Percentiles rank a stretch among this genome's conserved stretches.
phyloP scores from a whole-genome alignment of 805 yeast species.

The Wickerhamomyces tratensis region DNA sequence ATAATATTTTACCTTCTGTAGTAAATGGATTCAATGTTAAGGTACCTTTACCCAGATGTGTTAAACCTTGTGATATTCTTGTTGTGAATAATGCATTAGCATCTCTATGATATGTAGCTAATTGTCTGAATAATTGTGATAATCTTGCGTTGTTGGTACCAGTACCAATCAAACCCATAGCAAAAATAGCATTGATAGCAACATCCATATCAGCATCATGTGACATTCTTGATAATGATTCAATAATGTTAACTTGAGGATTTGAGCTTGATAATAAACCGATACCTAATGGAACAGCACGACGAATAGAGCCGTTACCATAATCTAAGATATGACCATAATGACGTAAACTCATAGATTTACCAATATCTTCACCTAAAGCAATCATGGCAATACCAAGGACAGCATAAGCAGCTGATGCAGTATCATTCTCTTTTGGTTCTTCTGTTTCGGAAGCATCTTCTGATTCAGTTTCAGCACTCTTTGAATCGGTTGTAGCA shows the following conservation, averaged over 20 bases:
- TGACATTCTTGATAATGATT: conserved; percentile 89
- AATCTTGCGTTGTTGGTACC: conserved; percentile 98
- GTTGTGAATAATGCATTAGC: conserved; percentile 88
- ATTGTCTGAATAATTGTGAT: conserved; percentile 90
- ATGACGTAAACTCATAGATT: conserved; percentile 94
- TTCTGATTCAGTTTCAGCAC: conserved; percentile 16
- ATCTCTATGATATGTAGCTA: conserved; percentile 90
- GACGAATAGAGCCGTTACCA: conserved; percentile 82
- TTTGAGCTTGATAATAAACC: conserved; percentile 88
- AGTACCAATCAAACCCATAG: conserved; percentile 98
- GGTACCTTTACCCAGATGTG: conserved; percentile 96
- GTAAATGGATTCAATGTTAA: conserved; percentile 82
- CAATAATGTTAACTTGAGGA: conserved; percentile 96
- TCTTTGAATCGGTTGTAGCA: conserved; percentile 18
- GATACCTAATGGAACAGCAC: conserved; percentile 98
- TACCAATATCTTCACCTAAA: conserved; percentile 97
- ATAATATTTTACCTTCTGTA: conserved; percentile 76
- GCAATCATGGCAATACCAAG: conserved; percentile 91
- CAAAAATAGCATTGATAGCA: conserved; percentile 87
- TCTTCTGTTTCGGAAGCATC: conserved; percentile 24
- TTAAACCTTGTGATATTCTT: conserved; percentile 88
- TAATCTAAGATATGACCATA: conserved; percentile 97
- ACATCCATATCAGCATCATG: conserved; percentile 94
- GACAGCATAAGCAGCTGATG: conserved; percentile 70
- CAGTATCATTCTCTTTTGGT: conserved; percentile 22